These are phyloP conservation scores for Pestalotiopsis sp. DNA, from an alignment of 2,329 filamentous ascomycete genomes.

Conservation along the genomic window DNA sequence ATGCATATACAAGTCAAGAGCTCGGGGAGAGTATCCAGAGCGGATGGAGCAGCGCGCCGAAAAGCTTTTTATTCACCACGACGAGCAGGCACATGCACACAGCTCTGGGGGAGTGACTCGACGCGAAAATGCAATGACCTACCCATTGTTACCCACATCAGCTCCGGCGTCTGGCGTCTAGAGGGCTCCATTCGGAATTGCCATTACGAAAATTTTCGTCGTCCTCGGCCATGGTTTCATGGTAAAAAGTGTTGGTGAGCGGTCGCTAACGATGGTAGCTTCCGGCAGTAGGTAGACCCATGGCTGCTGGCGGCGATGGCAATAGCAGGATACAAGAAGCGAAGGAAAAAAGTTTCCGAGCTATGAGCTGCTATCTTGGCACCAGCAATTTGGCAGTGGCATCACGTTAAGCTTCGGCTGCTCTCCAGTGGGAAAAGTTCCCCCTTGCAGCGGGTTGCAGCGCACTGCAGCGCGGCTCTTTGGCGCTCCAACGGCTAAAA, in stretches of 20 bases:
- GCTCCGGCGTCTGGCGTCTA: neutral
- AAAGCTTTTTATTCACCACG: neutral
- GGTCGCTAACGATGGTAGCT: neutral
- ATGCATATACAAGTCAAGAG: neutral
- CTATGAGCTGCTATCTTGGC: neutral
- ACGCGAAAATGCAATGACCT: neutral
- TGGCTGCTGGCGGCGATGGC: too few relatives aligned
- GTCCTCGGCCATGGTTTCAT: neutral
- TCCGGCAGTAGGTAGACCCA: too few relatives aligned
- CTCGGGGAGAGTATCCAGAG: neutral
- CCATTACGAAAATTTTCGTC: slow-evolving; percentile 12
- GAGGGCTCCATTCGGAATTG: neutral
- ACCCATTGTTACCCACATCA: neutral
- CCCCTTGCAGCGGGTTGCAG: neutral
- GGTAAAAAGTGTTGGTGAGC: neutral
- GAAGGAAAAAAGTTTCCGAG: neutral
- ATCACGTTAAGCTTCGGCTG: neutral
- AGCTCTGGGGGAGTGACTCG: neutral
- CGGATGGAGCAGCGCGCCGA: neutral
- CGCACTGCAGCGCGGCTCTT: neutral
- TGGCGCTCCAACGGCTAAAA: slow-evolving; percentile 10
- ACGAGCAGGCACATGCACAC: neutral
- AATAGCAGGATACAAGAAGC: too few relatives aligned
- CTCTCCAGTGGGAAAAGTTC: neutral
- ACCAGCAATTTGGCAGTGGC: neutral